Base-by-base conservation (phyloP, 106 monocot genomes). In the Posidonia australis region DNA sequence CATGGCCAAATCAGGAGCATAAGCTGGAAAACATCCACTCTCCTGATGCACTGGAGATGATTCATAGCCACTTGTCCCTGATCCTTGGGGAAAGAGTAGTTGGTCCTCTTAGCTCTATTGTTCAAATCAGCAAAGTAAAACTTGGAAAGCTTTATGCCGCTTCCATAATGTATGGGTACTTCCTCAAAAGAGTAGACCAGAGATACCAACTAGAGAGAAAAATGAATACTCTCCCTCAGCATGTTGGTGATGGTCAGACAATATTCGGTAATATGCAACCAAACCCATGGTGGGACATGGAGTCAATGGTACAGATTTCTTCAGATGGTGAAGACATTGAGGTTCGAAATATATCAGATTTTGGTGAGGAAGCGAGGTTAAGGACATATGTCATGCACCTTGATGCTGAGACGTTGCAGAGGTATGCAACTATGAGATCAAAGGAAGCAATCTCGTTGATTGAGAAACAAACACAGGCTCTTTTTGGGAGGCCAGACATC, bases 91-190 rank as follows among this genome's bases (percentile, higher is more conserved):
- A 94, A 65, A 67, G 82, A 53, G 28, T 67, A 5, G 81, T 82
- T 3, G 94, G 84, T 9, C 89, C 89, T 10, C 76, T 84, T 16
- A 80, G 65, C 51, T 76, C 84, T 9, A 71, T 77, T n/a, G 76
- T 84, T 31, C 79, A 84, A 30, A 86, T 94, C 57, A 89, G 89
- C 76, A 94, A 90, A 65, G 64, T 94, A 44, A 94, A 90, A 72
- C 79, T 94, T 9, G 94, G 94, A 3, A 94, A 94, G 68, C 84
- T 94, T n/a, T 94, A 94, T 65, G 94, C 94, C 9, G 94, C 94
- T 29, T 94, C 94, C 11, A 86, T 94, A 61, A 94, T 94, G 94
- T 94, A 94, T 36, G 94, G 94, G 13, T 94, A 94, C 67, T 94
- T 94, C 71, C 89, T 94, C 52, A 90, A 86, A 70, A 69, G 94